Percentiles rank a stretch among this genome's conserved stretches.
These are phyloP conservation scores for Suillus luteus DNA, from an alignment of 768 basidiomycete genomes.

Conservation along the genomic window DNA sequence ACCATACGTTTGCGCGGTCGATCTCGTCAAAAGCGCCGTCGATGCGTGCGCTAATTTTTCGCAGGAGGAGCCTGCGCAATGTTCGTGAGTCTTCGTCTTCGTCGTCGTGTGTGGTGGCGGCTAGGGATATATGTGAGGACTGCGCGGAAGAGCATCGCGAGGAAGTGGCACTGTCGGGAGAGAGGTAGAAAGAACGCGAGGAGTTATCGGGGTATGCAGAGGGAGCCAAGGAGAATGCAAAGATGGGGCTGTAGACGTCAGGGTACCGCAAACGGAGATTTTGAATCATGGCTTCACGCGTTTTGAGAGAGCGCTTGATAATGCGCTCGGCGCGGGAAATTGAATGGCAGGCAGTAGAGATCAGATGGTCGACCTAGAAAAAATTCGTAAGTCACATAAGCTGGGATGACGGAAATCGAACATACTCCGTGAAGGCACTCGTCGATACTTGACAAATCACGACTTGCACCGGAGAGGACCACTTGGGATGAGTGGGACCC, in stretches of 20 bases:
- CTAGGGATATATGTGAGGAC: conserved; percentile 46
- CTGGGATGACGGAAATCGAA: conserved; percentile 16
- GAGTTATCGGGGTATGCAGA: conserved; percentile 13
- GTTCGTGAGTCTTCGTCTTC: conserved; percentile 67
- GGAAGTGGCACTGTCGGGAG: conserved; percentile 21
- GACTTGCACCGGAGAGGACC: conserved; percentile 52
- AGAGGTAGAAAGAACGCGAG: conserved; percentile 23
- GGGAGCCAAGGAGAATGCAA: conserved; percentile 21
- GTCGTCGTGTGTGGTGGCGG: conserved; percentile 50
- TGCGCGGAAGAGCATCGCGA: conserved; percentile 31
- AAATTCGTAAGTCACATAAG: conserved; percentile 14
- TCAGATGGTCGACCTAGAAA: conserved; percentile 56
- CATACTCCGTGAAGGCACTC: conserved; percentile 56
- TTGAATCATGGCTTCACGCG: conserved; percentile 49
- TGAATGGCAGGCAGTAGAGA: conserved; percentile 55
- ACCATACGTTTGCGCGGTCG: conserved; percentile 59
- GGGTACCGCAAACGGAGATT: conserved; percentile 40
- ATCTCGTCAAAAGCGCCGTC: conserved; percentile 63
- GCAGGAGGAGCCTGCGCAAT: conserved; percentile 61
- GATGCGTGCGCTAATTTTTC: conserved; percentile 62
- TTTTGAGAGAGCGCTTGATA: conserved; percentile 55
- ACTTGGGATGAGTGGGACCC: conserved; percentile 47
- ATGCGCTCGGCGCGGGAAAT: conserved; percentile 59
- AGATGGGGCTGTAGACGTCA: conserved; percentile 21
- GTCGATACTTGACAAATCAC: conserved; percentile 58